Evolutionary conservation across 2,329 filamentous ascomycete species (phyloP).

Genomic region (Phaeosphaeria sp.): DNA sequence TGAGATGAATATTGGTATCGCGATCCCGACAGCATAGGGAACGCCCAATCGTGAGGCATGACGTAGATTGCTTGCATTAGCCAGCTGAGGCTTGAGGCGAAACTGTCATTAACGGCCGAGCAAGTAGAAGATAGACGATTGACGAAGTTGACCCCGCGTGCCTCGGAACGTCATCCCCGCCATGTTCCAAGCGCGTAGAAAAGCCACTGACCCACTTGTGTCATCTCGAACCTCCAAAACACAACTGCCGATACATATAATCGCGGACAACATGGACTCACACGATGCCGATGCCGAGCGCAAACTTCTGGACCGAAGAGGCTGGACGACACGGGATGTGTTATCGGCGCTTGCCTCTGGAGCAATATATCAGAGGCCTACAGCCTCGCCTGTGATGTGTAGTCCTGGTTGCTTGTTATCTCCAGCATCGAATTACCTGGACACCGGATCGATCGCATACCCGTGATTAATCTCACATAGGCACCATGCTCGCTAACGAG

Average conservation of each 20-base stretch:
- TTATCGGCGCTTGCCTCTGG: neutral
- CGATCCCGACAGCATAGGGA: neutral
- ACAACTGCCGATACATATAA: conserved; percentile 25
- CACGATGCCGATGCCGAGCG: conserved; percentile 11
- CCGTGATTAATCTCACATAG: conserved; percentile 6
- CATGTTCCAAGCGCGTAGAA: conserved; percentile 10
- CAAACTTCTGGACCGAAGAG: neutral
- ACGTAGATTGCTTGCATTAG: conserved; percentile 5
- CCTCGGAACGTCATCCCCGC: conserved; percentile 15
- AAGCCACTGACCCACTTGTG: conserved; percentile 19
- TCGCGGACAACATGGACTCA: conserved; percentile 9
- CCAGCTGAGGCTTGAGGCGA: conserved; percentile 10
- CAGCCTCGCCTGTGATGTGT: conserved; percentile 9
- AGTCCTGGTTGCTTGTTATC: conserved; percentile 1
- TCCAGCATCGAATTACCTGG: conserved; percentile 8
- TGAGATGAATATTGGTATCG: conserved; percentile 2
- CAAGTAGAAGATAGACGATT: conserved; percentile 5
- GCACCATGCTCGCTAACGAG: conserved; percentile 46
- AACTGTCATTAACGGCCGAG: neutral
- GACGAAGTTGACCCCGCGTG: conserved; percentile 14
- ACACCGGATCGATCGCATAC: conserved; percentile 12
- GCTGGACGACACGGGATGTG: neutral
- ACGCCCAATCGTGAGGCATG: neutral
- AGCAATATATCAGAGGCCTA: conserved; percentile 10
- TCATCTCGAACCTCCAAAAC: conserved; percentile 12